Conservation (phyloP, 148 eudicot species). For the Suaeda aralocaspica region DNA sequence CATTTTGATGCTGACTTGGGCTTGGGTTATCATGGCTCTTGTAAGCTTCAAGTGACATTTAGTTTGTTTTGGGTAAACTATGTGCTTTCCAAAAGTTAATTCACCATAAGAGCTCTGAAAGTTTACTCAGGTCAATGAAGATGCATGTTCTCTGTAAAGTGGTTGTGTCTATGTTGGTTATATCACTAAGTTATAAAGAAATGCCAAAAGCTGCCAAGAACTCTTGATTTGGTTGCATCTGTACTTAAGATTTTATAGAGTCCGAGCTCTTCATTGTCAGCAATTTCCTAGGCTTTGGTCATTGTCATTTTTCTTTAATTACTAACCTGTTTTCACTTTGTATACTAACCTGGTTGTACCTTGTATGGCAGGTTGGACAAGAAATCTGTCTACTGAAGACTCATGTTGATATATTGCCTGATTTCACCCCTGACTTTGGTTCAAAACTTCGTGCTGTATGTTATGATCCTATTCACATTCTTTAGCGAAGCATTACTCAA, state of each 20-base stretch:
- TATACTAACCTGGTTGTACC: constrained; percentile 1
- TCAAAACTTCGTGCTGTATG: constrained; percentile 73
- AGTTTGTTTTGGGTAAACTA: not conserved
- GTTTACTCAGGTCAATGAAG: not conserved
- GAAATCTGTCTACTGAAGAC: constrained; percentile 91
- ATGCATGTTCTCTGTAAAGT: no score
- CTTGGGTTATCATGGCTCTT: no score
- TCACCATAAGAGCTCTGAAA: not conserved
- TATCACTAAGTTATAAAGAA: not conserved
- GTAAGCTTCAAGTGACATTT: not conserved
- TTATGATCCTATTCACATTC: constrained; percentile 8
- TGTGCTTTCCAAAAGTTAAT: no score
- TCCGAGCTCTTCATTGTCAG: not conserved
- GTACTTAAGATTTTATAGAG: not conserved
- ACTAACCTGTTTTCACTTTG: not conserved
- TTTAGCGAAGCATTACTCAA: not conserved
- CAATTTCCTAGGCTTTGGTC: constrained; percentile 1
- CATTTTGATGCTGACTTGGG: not conserved
- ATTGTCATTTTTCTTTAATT: not conserved
- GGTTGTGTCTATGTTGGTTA: not conserved
- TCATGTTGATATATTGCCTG: constrained; percentile 92
- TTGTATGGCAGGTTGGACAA: constrained; percentile 61
- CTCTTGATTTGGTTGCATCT: not conserved
- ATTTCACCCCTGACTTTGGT: constrained; percentile 83
- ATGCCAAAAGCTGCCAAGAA: not conserved